phyloP scores from a whole-genome alignment of 495 filamentous ascomycete species.

The Diplogelasinospora grovesii region DNA sequence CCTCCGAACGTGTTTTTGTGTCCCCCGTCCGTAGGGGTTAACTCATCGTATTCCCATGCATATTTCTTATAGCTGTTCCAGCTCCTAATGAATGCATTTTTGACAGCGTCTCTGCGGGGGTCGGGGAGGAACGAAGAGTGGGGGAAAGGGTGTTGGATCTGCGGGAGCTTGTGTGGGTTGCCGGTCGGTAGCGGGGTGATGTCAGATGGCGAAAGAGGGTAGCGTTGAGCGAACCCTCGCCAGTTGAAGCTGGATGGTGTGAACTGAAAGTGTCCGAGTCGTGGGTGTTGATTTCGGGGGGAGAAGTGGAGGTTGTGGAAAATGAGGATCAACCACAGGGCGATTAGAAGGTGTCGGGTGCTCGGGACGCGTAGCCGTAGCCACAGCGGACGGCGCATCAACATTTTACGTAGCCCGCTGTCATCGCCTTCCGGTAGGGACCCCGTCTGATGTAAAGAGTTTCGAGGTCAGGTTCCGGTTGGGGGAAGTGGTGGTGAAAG shows the following conservation, averaged over 20 bases:
- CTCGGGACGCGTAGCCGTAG: too few species aligned
- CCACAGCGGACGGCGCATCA: too few species aligned
- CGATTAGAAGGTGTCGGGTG: too few species aligned
- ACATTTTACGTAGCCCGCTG: too few species aligned
- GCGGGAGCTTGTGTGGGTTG: conserved; percentile 50
- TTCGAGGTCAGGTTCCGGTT: too few species aligned
- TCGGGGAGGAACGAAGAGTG: conserved; percentile 48
- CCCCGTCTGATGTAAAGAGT: too few species aligned
- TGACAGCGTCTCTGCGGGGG: conserved; percentile 51
- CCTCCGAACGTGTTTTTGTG: conserved; percentile 62
- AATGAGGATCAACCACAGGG: too few species aligned
- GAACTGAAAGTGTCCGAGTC: too few species aligned
- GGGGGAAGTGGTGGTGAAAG: too few species aligned
- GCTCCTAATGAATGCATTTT: conserved; percentile 58
- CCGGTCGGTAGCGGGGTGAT: conserved; percentile 59
- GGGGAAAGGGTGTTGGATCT: conserved; percentile 57
- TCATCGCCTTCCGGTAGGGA: too few species aligned
- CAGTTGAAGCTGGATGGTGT: conserved; percentile 42
- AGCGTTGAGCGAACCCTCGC: conserved; percentile 51
- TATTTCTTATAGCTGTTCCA: conserved; percentile 71
- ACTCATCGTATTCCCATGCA: conserved; percentile 75
- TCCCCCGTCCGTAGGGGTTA: conserved; percentile 50
- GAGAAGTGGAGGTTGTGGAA: too few species aligned
- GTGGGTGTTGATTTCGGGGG: too few species aligned
- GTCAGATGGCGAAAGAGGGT: conserved; percentile 52